Conservation (phyloP, 164 flowering plant species). For the Macadamia tetraphylla region DNA sequence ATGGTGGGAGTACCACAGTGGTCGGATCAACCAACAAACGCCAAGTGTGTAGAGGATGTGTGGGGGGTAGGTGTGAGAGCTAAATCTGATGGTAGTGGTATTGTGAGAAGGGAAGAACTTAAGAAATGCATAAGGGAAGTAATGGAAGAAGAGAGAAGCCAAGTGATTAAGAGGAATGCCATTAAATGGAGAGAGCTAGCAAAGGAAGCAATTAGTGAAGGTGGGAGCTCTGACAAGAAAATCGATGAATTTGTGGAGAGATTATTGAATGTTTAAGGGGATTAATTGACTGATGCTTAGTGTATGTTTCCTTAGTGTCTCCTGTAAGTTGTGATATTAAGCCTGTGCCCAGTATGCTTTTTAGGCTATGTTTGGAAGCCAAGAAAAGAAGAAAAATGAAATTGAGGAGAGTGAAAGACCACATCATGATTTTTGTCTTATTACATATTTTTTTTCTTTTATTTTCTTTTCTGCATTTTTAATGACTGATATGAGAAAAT, state of each 20-base stretch:
- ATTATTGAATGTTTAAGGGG: too few species aligned
- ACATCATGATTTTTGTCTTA: too few species aligned
- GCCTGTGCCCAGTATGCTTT: too few species aligned
- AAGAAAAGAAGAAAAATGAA: too few species aligned
- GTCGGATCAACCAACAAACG: constrained; percentile 40
- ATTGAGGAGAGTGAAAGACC: too few species aligned
- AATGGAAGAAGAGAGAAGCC: constrained; percentile 32
- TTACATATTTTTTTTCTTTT: too few species aligned
- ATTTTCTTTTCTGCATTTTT: too few species aligned
- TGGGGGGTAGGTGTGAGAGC: constrained; percentile 44
- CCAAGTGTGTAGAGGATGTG: constrained; percentile 35
- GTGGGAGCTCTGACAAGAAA: constrained; percentile 36
- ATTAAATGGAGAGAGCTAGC: constrained; percentile 31
- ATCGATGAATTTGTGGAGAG: constrained; percentile 21
- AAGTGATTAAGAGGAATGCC: constrained; percentile 24
- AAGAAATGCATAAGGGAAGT: constrained; percentile 27
- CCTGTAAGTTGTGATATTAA: too few species aligned
- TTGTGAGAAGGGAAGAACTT: constrained; percentile 37
- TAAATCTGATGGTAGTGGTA: constrained; percentile 31
- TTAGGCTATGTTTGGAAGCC: too few species aligned
- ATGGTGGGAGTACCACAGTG: constrained; percentile 48
- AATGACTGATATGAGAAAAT: too few species aligned
- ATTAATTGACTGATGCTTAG: too few species aligned
- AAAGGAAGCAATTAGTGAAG: constrained; percentile 29
- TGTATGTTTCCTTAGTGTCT: too few species aligned